Base-by-base conservation (phyloP, 1,284 basidiomycete genomes). In the Entoloma clypeatum region DNA sequence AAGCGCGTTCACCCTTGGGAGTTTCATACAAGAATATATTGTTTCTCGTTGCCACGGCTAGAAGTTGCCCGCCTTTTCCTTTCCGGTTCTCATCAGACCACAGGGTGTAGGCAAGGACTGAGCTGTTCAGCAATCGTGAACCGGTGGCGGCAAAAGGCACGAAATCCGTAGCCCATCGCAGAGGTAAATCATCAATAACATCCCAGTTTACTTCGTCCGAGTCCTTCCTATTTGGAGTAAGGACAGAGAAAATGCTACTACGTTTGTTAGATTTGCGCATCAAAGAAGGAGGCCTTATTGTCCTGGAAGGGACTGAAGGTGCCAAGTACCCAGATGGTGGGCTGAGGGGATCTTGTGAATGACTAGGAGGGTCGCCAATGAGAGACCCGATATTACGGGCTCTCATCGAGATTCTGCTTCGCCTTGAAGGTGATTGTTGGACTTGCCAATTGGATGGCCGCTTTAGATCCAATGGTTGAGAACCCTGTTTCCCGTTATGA, bases 81-180 rank as follows among this genome's bases (percentile, higher is more conserved):
- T 51, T 63, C 28, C 63, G 64, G 37, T 56, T 67, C 2, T 77
- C 75, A 25, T 81, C 75, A 16, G 66, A 67, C 75, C 78, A 86
- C 9, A 87, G 60, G 5, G 82, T 77, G 55, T 83, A 90, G 7
- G 74, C 79, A 19, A 78, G 52, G 5, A 86, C 77, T 3, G 78
- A 75, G 2, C 65, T 54, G 44, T 73, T 75, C 16, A 69, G 63
- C 28, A 89, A 60, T 33, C 83, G 71, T n/a, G 84, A 85, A 2
- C 81, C 77, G 18, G 72, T 59, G 3, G 71, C 63, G 4, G 84
- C 84, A 19, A 90, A 71, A 0, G 85, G 79, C 3, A 86, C 82
- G 55, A 77, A 89, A 57, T 90, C 86, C 0, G 81, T 83, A 11
- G 86, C 84, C 86, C 86, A 90, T 26, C 82, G 74, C 36, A 89